Conservation (phyloP, 768 basidiomycete genomes). For the Saitozyma podzolica region DNA sequence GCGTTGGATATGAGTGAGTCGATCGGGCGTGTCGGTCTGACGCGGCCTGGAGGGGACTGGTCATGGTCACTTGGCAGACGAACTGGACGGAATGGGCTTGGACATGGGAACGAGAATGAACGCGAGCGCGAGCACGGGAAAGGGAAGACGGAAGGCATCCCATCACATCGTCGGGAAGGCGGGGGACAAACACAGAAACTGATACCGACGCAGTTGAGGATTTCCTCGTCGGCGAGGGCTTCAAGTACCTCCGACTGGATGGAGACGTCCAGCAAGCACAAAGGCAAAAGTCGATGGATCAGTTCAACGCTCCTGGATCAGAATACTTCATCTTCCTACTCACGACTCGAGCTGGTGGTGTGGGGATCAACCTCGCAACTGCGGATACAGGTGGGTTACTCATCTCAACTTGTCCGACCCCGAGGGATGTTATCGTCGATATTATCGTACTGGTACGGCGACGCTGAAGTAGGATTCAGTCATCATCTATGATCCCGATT, state of each 20-base stretch:
- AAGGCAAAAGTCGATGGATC: conserved; percentile 94
- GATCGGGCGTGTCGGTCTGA: neutral
- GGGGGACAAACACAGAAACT: neutral
- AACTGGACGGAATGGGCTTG: neutral
- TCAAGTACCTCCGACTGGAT: conserved; percentile 79
- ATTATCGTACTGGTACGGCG: neutral
- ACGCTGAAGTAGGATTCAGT: conserved; percentile 30
- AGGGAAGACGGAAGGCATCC: neutral
- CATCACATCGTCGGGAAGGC: no score
- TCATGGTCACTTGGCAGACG: neutral
- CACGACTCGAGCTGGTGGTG: conserved; percentile 89
- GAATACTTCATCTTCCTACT: conserved; percentile 89
- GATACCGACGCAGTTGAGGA: conserved; percentile 64
- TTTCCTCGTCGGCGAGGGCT: conserved; percentile 76
- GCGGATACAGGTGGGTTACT: conserved; percentile 74
- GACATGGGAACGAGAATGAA: neutral
- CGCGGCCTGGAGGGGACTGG: neutral
- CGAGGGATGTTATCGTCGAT: neutral
- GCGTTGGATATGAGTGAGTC: conserved; percentile 66
- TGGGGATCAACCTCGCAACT: conserved; percentile 76
- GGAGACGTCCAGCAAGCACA: conserved; percentile 79
- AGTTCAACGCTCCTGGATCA: conserved; percentile 83
- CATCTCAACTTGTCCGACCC: neutral
- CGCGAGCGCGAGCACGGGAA: neutral
- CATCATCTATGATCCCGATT: conserved; percentile 80